phyloP scores from a whole-genome alignment of 78 protist genomes.

The Tieghemostelium lacteum region DNA sequence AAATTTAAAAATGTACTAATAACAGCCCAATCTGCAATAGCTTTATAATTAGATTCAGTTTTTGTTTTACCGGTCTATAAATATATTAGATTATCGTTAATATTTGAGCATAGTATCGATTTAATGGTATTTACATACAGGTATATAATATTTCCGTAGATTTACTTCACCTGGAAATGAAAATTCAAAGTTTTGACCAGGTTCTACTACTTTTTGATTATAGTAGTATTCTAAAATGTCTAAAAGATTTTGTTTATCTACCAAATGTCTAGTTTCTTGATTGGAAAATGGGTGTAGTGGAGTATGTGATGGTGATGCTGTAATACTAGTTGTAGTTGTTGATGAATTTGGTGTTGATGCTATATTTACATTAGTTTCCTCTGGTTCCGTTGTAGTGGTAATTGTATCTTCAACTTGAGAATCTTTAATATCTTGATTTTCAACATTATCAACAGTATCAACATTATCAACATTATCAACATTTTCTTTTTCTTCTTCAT shows the following conservation, averaged over 20 bases:
- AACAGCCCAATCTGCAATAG: slow-evolving; percentile 54
- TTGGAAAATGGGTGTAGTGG: background rate
- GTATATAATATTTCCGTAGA: slow-evolving; percentile 22
- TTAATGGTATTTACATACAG: slow-evolving; percentile 13
- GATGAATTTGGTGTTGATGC: background rate
- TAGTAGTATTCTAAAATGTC: slow-evolving; percentile 49
- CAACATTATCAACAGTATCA: background rate
- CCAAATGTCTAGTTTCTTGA: slow-evolving; percentile 41
- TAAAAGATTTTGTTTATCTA: slow-evolving; percentile 65
- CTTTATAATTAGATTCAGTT: slow-evolving; percentile 19
- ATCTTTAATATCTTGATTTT: too few relatives aligned
- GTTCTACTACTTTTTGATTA: background rate
- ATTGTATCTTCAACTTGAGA: too few relatives aligned
- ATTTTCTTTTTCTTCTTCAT: background rate
- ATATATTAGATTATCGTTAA: background rate
- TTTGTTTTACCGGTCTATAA: slow-evolving; percentile 26
- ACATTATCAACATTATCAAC: background rate
- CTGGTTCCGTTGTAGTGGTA: background rate
- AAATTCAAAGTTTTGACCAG: slow-evolving; percentile 19
- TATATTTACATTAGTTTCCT: background rate
- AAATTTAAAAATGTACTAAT: slow-evolving; percentile 48
- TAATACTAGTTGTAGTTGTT: background rate
- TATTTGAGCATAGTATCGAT: background rate
- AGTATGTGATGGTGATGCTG: slow-evolving; percentile 1
- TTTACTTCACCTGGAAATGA: slow-evolving; percentile 43